These are phyloP conservation scores for Microstegium vimineum DNA, from an alignment of 176 grass and related monocot species.

Conservation along the genomic window DNA sequence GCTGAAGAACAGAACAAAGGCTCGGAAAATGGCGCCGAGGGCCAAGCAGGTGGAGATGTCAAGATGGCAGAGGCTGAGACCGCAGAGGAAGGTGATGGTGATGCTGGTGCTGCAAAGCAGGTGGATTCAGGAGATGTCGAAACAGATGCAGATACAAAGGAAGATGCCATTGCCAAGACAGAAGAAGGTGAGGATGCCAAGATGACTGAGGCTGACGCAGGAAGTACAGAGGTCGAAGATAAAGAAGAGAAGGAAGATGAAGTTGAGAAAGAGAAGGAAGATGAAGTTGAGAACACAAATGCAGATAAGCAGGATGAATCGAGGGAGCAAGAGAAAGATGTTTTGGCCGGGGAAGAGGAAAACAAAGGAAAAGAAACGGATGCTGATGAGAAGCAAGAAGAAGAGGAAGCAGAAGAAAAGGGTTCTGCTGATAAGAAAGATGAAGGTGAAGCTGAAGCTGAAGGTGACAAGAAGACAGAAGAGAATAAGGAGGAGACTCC, in stretches of 20 bases:
- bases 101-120: constrained; percentile 4
- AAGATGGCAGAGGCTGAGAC: constrained; percentile 30
- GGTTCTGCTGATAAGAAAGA: constrained; percentile 25
- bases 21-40: constrained; percentile 32
- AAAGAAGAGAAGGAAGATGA: constrained; percentile 26
- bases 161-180: constrained; percentile 1
- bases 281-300: constrained; percentile 12
- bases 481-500: constrained; percentile 52
- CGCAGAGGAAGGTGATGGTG: constrained; percentile 26
- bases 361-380: constrained; percentile 13
- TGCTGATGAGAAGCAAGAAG: constrained; percentile 20
- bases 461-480: constrained; percentile 27
- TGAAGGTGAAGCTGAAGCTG: neutral
- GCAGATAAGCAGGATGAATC: constrained; percentile 18
- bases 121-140: constrained; percentile 23
- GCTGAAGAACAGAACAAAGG: constrained; percentile 24
- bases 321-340: constrained; percentile 20
- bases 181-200: constrained; percentile 25
- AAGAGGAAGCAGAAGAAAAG: constrained; percentile 33
- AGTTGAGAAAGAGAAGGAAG: constrained; percentile 20
- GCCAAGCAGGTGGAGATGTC: constrained; percentile 24
- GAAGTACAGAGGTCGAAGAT: constrained; percentile 6
- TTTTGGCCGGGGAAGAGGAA: constrained; percentile 1
- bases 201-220: constrained; percentile 28
- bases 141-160: constrained; percentile 15